Percentiles rank a stretch among this genome's conserved stretches.
Evolutionary conservation across 1,284 basidiomycete species (phyloP).

Genomic region (Ustilago sp.): DNA sequence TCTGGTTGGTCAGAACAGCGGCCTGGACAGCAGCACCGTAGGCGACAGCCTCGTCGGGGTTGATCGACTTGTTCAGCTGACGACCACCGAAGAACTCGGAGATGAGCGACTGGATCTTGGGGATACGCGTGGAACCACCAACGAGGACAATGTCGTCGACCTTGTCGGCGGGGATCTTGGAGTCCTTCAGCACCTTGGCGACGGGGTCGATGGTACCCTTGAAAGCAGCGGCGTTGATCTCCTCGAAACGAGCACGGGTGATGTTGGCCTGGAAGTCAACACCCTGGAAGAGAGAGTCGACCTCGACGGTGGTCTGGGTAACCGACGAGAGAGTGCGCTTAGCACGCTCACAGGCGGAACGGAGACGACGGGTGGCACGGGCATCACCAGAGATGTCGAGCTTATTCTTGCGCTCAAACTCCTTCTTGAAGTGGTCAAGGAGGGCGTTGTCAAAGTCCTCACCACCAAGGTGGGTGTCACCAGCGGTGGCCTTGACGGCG

Average conservation of each 20-base stretch:
- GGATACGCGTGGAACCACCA: constrained; percentile 99
- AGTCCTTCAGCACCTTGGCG: constrained; percentile 98
- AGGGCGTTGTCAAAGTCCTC: constrained; percentile 99
- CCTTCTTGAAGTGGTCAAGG: constrained; percentile 82
- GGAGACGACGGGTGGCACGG: constrained; percentile 92
- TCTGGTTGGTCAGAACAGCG: constrained; percentile 69
- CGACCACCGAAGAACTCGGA: constrained; percentile 98
- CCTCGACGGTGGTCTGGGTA: constrained; percentile 97
- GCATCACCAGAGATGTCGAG: constrained; percentile 95
- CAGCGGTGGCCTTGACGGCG: constrained; percentile 76
- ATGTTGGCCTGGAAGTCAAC: constrained; percentile 70
- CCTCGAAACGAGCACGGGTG: constrained; percentile 93
- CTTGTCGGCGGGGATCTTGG: constrained; percentile 96
- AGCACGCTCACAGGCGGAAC: constrained; percentile 97
- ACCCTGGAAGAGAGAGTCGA: constrained; percentile 96
- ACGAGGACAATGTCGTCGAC: constrained; percentile 99
- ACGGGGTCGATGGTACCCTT: constrained; percentile 98
- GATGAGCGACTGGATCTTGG: constrained; percentile 97
- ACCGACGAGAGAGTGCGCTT: constrained; percentile 98
- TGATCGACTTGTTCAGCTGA: constrained; percentile 92
- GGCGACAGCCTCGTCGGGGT: constrained; percentile 73
- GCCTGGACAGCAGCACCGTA: constrained; percentile 70
- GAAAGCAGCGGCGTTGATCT: constrained; percentile 94
- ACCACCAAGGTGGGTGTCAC: constrained; percentile 77
- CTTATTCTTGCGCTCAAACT: constrained; percentile 80